phyloP scores from a whole-genome alignment of 345 rosid species.

The Eucalyptus dawsonii region DNA sequence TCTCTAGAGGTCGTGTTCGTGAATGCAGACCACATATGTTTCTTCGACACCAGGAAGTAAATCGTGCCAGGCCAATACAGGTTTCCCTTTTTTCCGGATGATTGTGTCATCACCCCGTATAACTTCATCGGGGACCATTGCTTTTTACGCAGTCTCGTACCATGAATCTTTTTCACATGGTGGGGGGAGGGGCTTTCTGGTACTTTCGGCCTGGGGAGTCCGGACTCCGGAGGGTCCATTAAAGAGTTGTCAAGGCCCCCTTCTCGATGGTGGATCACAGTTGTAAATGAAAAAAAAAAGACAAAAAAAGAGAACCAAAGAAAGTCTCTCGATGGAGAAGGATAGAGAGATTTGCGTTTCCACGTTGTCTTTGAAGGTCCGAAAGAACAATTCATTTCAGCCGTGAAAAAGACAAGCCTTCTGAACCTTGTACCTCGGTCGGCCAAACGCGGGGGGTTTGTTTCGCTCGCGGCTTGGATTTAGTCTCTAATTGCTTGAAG shows the following conservation, averaged over 20 bases:
- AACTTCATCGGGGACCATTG: neutral
- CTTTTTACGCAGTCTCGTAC: neutral
- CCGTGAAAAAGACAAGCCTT: neutral
- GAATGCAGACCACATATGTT: neutral
- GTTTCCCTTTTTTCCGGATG: neutral
- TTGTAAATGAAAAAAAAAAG: neutral
- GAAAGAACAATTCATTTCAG: neutral
- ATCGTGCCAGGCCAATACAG: neutral
- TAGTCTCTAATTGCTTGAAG: neutral
- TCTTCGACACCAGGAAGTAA: neutral
- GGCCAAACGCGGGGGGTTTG: neutral
- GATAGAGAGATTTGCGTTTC: neutral
- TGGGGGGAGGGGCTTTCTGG: neutral
- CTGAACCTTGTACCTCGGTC: neutral
- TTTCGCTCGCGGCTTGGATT: neutral
- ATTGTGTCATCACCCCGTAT: neutral
- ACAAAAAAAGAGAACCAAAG: neutral
- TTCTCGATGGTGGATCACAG: neutral
- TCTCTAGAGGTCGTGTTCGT: neutral
- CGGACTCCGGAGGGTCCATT: neutral
- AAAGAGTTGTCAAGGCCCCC: neutral
- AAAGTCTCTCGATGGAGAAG: neutral
- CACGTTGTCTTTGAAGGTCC: neutral
- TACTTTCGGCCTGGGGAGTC: neutral
- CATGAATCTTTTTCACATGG: neutral